Evolutionary conservation across 768 basidiomycete species (phyloP).

Genomic region (Strobilomyces confusus): DNA sequence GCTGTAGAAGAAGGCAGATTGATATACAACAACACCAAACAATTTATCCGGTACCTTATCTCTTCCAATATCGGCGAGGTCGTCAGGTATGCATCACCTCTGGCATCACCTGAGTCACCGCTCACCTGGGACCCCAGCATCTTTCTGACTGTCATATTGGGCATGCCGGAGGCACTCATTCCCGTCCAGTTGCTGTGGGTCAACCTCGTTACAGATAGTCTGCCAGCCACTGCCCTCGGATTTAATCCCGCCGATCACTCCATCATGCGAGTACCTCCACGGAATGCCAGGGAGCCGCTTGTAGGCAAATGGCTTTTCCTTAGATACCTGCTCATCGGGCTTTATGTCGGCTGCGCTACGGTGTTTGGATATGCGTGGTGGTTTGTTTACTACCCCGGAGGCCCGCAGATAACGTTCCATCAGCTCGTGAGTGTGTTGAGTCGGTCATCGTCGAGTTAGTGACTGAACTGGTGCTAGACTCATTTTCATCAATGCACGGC

Average conservation of each 20-base stretch:
- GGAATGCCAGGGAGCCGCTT: conserved; percentile 86
- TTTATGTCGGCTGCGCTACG: conserved; percentile 92
- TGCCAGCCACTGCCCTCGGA: conserved; percentile 94
- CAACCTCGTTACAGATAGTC: conserved; percentile 94
- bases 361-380: conserved; percentile 99
- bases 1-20: conserved; percentile 97
- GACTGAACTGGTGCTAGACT: conserved; percentile 48
- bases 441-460: not conserved
- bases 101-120: not conserved
- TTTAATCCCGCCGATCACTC: conserved; percentile 97
- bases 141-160: conserved; percentile 93
- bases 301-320: conserved; percentile 94
- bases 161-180: conserved; percentile 99
- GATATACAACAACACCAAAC: conserved; percentile 99
- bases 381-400: conserved; percentile 89
- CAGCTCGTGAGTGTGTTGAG: conserved; percentile 69
- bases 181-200: conserved; percentile 98
- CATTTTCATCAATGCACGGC: conserved; percentile 92
- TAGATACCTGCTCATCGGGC: conserved; percentile 90
- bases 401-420: conserved; percentile 90
- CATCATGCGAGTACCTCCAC: conserved; percentile 94
- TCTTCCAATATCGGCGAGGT: conserved; percentile 98
- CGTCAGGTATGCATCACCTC: conserved; percentile 50
- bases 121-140: conserved; percentile 49
- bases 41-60: conserved; percentile 98